These are phyloP conservation scores for Colletotrichum cereale DNA, from an alignment of 2,329 filamentous ascomycete species.

Conservation along the genomic window DNA sequence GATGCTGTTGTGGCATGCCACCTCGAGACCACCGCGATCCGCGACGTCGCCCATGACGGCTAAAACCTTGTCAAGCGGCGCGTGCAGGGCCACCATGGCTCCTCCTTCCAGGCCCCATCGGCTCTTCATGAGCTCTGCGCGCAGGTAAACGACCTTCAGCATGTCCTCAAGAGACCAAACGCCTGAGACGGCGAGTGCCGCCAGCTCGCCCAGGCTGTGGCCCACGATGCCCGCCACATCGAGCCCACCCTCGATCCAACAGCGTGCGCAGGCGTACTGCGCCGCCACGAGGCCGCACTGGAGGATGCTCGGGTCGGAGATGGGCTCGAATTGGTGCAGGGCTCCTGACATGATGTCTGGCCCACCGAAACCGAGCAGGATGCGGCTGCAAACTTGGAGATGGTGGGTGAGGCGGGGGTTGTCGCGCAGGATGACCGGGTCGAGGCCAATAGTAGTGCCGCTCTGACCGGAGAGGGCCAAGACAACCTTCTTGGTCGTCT, in stretches of 20 bases:
- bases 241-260: slow-evolving; percentile 43
- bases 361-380: not conserved
- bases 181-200: slow-evolving; percentile 51
- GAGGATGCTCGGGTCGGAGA: slow-evolving; percentile 1
- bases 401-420: not conserved
- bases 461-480: not conserved
- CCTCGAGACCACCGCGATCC: slow-evolving; percentile 37
- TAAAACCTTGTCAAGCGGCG: slow-evolving; percentile 9
- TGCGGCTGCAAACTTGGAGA: not conserved
- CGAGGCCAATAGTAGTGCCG: not conserved
- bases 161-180: slow-evolving; percentile 48
- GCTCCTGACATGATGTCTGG: not conserved
- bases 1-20: slow-evolving; percentile 41
- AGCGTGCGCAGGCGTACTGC: slow-evolving; percentile 42
- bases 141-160: slow-evolving; percentile 46
- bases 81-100: slow-evolving; percentile 51
- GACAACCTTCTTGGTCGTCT: not conserved
- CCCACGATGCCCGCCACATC: slow-evolving; percentile 44
- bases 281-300: slow-evolving; percentile 40
- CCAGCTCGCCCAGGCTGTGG: slow-evolving; percentile 55
- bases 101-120: slow-evolving; percentile 52
- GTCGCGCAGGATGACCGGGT: not conserved
- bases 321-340: not conserved
- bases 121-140: slow-evolving; percentile 49
- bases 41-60: slow-evolving; percentile 5